Base-by-base conservation (phyloP, 2,329 filamentous ascomycete genomes). In the Sporothrix protearum region DNA sequence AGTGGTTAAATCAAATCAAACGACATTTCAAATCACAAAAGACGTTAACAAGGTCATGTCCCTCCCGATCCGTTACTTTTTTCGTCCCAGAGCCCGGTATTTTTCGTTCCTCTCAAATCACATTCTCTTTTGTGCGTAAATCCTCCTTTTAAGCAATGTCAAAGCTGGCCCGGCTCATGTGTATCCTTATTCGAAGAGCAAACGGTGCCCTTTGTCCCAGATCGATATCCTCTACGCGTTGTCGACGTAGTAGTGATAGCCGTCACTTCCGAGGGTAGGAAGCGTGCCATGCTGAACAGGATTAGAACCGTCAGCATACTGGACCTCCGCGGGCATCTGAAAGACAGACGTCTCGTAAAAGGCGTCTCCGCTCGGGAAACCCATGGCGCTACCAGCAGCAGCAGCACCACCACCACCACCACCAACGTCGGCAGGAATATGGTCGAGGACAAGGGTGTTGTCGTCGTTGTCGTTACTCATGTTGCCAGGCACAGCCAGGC, bases 1-100 rank as follows among this genome's bases (percentile, higher is more conserved):
- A 36, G 19, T 51, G 14, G 22, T 33, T 5, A 36, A 45, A 57
- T 68, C 33, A 64, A 63, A 53, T 25, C 36, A 69, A 68, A 57
- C 16, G 28, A 64, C 42, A 55, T 28, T 45, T 45, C 42, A 68
- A 39, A 49, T n/a, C 7, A 53, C 8, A 33, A 68, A 53, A 53
- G 47, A n/a, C 47, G 45, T 53, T 19, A 45, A 57, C n/a, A 68
- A 55, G 12, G n/a, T 36, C 28, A 39, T 45, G 9, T 42, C 33
- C 66, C 33, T 67, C 63, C 63, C 63, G 42, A n/a, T 30, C 47
- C 22, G 39, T 66, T n/a, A n/a, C n/a, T 25, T n/a, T 28, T 45
- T 49, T 55, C 66, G 14, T 45, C 67, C 67, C 67, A 69, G 22
- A 69, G 53, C 42, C 51, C 45, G 30, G 47, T 33, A 9, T 39